Evolutionary conservation across 306 rosid genomes (phyloP), one percentile per base, ranked within the genome.

Genomic region (Amphicarpaea edgeworthii): DNA sequence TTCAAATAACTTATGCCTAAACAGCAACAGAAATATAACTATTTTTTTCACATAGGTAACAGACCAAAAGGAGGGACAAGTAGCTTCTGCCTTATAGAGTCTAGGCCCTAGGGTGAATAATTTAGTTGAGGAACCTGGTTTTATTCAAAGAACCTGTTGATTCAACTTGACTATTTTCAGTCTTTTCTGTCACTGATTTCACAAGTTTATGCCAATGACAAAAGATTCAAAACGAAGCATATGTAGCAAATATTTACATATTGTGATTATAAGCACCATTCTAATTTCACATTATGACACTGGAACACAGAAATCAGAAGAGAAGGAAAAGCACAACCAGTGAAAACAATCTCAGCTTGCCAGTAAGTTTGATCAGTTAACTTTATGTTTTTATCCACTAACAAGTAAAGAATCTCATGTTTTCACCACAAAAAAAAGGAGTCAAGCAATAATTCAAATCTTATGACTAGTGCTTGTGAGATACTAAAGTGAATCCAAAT

Each of bases 381-480:
- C 65, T 41, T 68, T n/a, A n/a, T n/a, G n/a, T n/a, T n/a, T n/a
- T n/a, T 45, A 68, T 49, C 30, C 68, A 17, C 58, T 15, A n/a
- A 59, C 17, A 68, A 37, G 79, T 12, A 68, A 77, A 70, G 70
- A 77, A 70, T 70, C 57, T 45, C 4, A 19, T 8, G 23, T 64
- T 58, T 58, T 81, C 40, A 5, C 28, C 47, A 53, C 5, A 59
- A 47, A 62, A 24, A 49, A 58, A 41, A 58, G 42, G 21, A 83
- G 12, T 69, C 34, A 78, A 47, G 45, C 43, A 14, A 12, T 8
- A 81, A 37, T 58, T 21, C 51, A 66, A 64, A 74, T 45, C 67
- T 69, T 65, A 15, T 45, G 7, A 59, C 26, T 34, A 65, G 12
- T 21, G 49, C 40, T 32, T 19, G 64, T 54, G 49, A 75, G 72